A percentile compares a stretch with the other conserved stretches of the same genome.
phyloP scores from a whole-genome alignment of 2,329 filamentous ascomycete species.

The Calonectria pteridis region DNA sequence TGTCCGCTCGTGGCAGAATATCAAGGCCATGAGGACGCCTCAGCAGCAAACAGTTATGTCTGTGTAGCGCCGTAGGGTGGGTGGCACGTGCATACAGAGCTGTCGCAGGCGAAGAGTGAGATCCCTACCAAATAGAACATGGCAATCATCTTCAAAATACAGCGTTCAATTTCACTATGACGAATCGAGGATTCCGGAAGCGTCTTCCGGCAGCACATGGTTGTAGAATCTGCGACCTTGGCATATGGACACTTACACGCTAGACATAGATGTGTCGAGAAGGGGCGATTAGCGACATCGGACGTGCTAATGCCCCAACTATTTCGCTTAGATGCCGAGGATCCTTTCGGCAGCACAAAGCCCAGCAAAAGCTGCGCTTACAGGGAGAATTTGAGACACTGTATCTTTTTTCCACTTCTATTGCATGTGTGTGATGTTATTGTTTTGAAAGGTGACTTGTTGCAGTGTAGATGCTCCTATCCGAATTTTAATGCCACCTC shows the following conservation, averaged over 20 bases:
- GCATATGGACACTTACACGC: neutral
- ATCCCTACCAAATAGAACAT: neutral
- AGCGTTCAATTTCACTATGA: neutral
- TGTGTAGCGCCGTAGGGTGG: neutral
- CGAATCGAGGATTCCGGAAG: neutral
- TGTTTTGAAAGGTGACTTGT: neutral
- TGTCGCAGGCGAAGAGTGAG: neutral
- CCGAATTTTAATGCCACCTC: neutral
- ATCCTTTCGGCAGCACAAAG: neutral
- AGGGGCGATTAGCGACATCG: neutral
- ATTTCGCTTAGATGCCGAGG: neutral
- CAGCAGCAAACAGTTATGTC: neutral
- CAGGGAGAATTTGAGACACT: neutral
- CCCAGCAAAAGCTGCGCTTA: neutral
- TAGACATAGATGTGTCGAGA: neutral
- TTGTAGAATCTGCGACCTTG: neutral
- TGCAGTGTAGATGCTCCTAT: neutral
- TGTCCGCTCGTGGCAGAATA: constrained; percentile 13
- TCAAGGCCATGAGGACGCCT: neutral
- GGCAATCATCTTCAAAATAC: neutral
- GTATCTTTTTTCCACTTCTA: neutral
- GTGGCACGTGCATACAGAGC: neutral
- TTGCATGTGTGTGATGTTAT: neutral
- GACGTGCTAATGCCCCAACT: neutral
- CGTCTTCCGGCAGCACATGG: neutral